phyloP scores from a whole-genome alignment of 306 rosid genomes.

The Rubus parviflorus region DNA sequence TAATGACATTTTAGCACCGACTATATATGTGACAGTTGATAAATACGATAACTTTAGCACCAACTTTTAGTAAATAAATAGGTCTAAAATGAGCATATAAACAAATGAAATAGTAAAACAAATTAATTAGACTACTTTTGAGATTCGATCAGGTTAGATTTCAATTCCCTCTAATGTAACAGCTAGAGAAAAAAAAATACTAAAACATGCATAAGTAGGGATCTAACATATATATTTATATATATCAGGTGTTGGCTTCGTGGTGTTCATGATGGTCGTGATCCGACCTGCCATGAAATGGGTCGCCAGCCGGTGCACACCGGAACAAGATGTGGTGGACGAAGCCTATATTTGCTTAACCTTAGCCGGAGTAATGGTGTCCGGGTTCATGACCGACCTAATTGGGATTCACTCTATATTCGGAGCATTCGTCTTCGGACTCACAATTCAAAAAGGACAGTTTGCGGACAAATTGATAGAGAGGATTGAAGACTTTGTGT shows the following conservation, averaged over 20 bases:
- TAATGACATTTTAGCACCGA: too few species aligned
- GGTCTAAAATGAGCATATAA: too few species aligned
- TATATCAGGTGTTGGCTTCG: conserved; percentile 54
- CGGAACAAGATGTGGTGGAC: conserved; percentile 41
- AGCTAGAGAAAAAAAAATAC: too few species aligned
- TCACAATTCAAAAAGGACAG: conserved; percentile 68
- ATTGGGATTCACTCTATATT: conserved; percentile 85
- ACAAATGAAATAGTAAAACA: too few species aligned
- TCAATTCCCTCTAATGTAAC: too few species aligned
- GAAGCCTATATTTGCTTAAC: conserved; percentile 71
- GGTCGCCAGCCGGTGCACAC: conserved; percentile 44
- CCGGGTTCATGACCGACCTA: conserved; percentile 70
- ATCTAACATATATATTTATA: background rate
- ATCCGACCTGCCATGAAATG: conserved; percentile 65
- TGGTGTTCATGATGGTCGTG: conserved; percentile 54
- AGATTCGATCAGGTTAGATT: too few species aligned
- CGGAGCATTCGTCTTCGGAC: conserved; percentile 84
- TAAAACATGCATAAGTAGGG: too few species aligned
- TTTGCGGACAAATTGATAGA: conserved; percentile 57
- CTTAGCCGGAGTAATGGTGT: conserved; percentile 58
- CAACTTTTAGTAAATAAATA: too few species aligned
- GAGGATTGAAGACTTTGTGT: conserved; percentile 82
- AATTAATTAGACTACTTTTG: too few species aligned
- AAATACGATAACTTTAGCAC: too few species aligned
- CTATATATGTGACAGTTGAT: background rate